Evolutionary conservation across 305 asterid genomes (phyloP), one percentile per base, ranked within the genome.

Genomic region (Coffea humblotiana): DNA sequence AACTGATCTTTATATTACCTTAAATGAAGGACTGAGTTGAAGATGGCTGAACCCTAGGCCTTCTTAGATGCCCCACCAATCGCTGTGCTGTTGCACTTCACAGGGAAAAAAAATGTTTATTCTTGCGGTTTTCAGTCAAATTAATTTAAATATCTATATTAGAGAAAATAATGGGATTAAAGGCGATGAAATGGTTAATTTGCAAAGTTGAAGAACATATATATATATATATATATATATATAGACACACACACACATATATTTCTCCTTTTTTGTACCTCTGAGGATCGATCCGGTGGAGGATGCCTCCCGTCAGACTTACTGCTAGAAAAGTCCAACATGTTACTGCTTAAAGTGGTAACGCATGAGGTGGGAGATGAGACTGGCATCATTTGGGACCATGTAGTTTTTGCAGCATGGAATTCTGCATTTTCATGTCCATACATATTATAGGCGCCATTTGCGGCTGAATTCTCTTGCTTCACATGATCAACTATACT

Each of bases 41-140:
- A 79, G 90, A 81, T 69, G 90, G 83, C 84, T 90, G 93, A 88
- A 88, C 86, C 88, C 91, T 92, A 51, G 96, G 96, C 87, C 80
- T 87, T 93, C 91, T 93, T 93, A 52, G 90, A 76, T 74, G 78
- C 87, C 89, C 93, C 95, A 85, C 90, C 90, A 23, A 83, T 87
- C 71, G 66, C 86, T 3, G 78, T 84, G 86, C 92, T 91, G 73
- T 92, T 90, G 81, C 96, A 87, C 97, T 93, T 81, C 79, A 82
- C 8, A 69, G 63, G 48, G 3, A 43, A 77, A 45, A 74, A 70
- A 65, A 47, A 25, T 2, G 51, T 27, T 64, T 21, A 64, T 12
- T 75, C 74, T 64, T 61, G 19, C 52, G 0, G 25, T 25, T 63
- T 11, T 63, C 11, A 23, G 23, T 63, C 19, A 51, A 18, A 56